Conservation (phyloP, 192 early-diverging fungal genomes). For the Coemansia sp. region DNA sequence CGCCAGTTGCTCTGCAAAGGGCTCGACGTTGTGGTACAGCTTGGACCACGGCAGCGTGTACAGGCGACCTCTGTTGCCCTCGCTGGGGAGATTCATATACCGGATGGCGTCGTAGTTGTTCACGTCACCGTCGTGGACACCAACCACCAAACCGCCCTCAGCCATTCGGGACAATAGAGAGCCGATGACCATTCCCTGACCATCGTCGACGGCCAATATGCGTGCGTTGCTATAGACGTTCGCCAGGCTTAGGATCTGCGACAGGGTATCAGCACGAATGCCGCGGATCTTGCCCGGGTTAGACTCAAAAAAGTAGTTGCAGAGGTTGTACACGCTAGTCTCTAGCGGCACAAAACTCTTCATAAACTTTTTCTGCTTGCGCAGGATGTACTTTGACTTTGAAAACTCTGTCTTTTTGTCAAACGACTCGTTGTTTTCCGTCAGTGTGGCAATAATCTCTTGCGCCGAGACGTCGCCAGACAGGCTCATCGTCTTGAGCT, state of each 20-base stretch:
- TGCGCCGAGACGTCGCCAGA: conserved; percentile 66
- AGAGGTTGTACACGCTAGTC: conserved; percentile 72
- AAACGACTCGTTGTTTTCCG: conserved; percentile 80
- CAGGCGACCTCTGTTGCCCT: conserved; percentile 54
- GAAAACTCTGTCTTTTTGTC: conserved; percentile 93
- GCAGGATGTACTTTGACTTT: conserved; percentile 90
- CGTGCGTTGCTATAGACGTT: conserved; percentile 75
- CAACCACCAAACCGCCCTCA: conserved; percentile 63
- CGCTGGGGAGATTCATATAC: conserved; percentile 69
- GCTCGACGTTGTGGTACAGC: conserved; percentile 56
- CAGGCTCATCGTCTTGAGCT: conserved; percentile 69
- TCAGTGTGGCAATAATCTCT: conserved; percentile 76
- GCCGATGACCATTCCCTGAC: conserved; percentile 76
- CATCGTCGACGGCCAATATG: conserved; percentile 85
- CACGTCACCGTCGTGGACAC: conserved; percentile 70
- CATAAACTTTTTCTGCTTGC: conserved; percentile 84
- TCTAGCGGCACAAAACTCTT: conserved; percentile 76
- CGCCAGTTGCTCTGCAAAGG: conserved; percentile 58
- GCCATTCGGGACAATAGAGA: conserved; percentile 81
- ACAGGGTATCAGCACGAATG: conserved; percentile 81
- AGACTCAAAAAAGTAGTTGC: conserved; percentile 72
- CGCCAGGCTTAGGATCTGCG: conserved; percentile 79
- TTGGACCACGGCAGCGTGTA: conserved; percentile 69
- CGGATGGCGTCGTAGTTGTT: conserved; percentile 70
- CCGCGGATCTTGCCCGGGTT: conserved; percentile 78